Evolutionary conservation across 2,329 filamentous ascomycete genomes (phyloP), one percentile per base, ranked within the genome.

Genomic region (Alternaria alternata): DNA sequence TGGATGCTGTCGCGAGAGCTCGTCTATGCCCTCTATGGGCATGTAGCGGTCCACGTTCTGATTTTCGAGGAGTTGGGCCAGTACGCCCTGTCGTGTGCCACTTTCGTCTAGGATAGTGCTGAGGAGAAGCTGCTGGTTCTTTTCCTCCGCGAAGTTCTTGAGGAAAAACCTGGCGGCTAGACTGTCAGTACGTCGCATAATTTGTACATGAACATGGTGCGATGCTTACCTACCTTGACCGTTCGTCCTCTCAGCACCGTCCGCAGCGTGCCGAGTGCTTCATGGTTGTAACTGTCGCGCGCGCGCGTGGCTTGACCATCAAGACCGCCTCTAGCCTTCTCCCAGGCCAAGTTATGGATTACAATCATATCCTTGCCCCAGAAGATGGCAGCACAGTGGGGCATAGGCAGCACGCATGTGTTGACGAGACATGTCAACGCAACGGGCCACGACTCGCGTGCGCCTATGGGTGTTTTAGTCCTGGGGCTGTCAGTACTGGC

Each of bases 291-390:
- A 32, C 51, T 65, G 16, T 75, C 70, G 20, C 70, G 64, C 42
- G 79, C 76, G 6, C 64, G 62, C 36, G 70, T 66, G 12, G 79
- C 80, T 65, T 80, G 78, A 41, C 74, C 75, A 32, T 74, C 66
- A 3, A 75, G 58, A 12, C 72, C 67, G 16, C 72, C 75, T 9
- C 73, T 71, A 6, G 72, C 74, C 51, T 76, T 77, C 14, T 63
- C 70, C 81, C 81, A 83, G 5, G 77, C 75, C 14, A 79, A 53
- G 57, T 83, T 83, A 64, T 81, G 76, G 7, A 82, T 67, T 12
- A 80, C 70, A 9, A 72, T 61, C 22, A 80, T 68, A 11, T 79
- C 72, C 9, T 74, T 62, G 16, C 77, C 77, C 80, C 80, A 82
- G 64, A 81, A 81, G 22, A 83, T 71, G 42, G 79, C 80, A 3